Percentiles rank a stretch among this genome's conserved stretches.
Conservation (phyloP, 1,284 basidiomycete species). For the Mycosarcoma mackinlayi region DNA sequence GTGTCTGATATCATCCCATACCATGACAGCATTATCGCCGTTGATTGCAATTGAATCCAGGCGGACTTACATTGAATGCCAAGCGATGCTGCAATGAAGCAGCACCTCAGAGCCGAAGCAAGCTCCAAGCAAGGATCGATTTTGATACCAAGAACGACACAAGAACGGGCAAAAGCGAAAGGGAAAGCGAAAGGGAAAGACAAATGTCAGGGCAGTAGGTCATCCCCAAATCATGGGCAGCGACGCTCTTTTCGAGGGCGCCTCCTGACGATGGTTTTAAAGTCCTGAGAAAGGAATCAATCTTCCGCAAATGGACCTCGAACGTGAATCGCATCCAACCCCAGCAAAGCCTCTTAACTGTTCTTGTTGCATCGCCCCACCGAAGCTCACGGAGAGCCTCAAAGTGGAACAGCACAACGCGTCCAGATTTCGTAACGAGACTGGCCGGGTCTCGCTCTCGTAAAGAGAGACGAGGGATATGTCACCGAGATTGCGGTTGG, state of each 20-base stretch:
- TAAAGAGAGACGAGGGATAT: slow-evolving; percentile 21
- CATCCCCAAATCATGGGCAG: slow-evolving; percentile 57
- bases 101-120: neutral
- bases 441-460: slow-evolving; percentile 22
- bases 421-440: slow-evolving; percentile 42
- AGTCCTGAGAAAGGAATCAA: slow-evolving; percentile 29
- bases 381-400: slow-evolving; percentile 56
- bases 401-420: slow-evolving; percentile 28
- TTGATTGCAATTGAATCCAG: neutral
- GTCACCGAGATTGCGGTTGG: slow-evolving; percentile 42
- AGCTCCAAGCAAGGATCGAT: too few relatives aligned
- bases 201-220: slow-evolving; percentile 51
- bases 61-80: slow-evolving; percentile 19
- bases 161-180: too few relatives aligned
- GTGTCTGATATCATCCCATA: slow-evolving; percentile 1
- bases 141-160: slow-evolving; percentile 1
- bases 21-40: neutral
- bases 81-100: neutral
- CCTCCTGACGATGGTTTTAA: slow-evolving; percentile 60
- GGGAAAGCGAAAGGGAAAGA: too few relatives aligned
- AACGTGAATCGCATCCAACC: slow-evolving; percentile 27
- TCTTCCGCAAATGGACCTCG: slow-evolving; percentile 47
- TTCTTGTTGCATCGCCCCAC: slow-evolving; percentile 6
- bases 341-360: slow-evolving; percentile 43
- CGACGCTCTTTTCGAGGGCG: slow-evolving; percentile 38